phyloP scores from a whole-genome alignment of 208 protist species.

The Trypanosoma lewisi region DNA sequence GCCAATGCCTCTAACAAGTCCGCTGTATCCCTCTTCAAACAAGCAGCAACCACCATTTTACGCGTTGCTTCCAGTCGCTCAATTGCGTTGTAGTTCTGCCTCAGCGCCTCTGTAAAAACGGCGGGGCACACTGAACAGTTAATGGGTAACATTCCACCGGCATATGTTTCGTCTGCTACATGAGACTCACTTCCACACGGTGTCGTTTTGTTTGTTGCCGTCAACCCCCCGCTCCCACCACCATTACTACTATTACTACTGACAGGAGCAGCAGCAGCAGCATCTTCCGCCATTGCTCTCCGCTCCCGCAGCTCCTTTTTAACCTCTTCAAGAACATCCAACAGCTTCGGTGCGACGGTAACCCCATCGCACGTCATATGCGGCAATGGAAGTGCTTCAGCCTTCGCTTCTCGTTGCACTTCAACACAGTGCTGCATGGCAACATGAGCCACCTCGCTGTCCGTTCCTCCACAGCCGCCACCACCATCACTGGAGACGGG shows the following conservation, averaged over 20 bases:
- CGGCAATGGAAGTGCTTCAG: not conserved
- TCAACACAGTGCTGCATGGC: not conserved
- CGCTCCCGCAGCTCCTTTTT: constrained; percentile 25
- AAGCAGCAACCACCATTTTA: constrained; percentile 46
- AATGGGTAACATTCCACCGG: not conserved
- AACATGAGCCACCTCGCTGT: not conserved
- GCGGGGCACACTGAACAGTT: constrained; percentile 39
- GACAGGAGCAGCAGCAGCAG: not conserved
- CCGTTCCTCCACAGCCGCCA: not conserved
- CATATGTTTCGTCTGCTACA: not conserved
- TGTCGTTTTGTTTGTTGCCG: not conserved
- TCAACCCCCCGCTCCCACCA: not conserved
- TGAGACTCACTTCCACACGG: not conserved
- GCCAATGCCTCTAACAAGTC: constrained; percentile 46
- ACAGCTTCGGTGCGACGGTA: constrained; percentile 7
- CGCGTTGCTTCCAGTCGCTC: constrained; percentile 36
- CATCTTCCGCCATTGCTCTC: not conserved
- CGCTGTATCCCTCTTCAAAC: constrained; percentile 39
- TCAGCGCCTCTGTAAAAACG: constrained; percentile 38
- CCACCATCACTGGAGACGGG: not conserved
- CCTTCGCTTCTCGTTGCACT: not conserved
- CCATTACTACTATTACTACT: too few relatives aligned
- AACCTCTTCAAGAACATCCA: constrained; percentile 18
- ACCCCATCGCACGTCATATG: constrained; percentile 22
- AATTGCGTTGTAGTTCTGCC: constrained; percentile 45